A percentile compares a stretch with the other conserved stretches of the same genome.
phyloP scores from a whole-genome alignment of 257 asterid genomes.

The Capsicum baccatum region DNA sequence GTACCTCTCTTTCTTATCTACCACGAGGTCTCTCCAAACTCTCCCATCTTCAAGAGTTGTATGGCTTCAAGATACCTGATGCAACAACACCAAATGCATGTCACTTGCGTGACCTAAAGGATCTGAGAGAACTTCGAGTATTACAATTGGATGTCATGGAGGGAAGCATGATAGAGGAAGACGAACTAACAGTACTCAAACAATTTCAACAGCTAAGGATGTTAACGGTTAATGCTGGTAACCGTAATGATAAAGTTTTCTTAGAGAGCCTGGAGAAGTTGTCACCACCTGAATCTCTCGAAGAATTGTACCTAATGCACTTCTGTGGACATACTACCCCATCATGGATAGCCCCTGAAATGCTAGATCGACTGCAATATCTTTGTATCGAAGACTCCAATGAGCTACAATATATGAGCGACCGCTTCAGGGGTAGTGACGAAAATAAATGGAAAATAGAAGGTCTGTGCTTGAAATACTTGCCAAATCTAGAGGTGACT shows the following conservation, averaged over 20 bases:
- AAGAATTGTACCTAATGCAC: constrained; percentile 39
- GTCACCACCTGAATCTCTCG: constrained; percentile 24
- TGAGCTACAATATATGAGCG: background rate
- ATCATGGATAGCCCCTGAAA: constrained; percentile 37
- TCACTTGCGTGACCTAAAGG: constrained; percentile 33
- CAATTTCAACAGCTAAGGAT: constrained; percentile 29
- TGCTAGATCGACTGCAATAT: constrained; percentile 34
- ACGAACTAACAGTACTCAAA: constrained; percentile 30
- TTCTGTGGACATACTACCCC: constrained; percentile 38
- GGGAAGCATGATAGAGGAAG: constrained; percentile 35
- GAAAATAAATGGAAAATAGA: constrained; percentile 28
- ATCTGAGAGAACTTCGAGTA: constrained; percentile 33
- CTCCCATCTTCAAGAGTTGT: constrained; percentile 37
- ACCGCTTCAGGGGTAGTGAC: constrained; percentile 18
- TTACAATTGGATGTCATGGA: constrained; percentile 36
- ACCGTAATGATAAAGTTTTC: background rate
- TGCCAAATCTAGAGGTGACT: constrained; percentile 31
- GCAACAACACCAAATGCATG: constrained; percentile 13
- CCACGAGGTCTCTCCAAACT: constrained; percentile 39
- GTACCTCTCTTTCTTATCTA: constrained; percentile 30
- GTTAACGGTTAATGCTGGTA: constrained; percentile 14
- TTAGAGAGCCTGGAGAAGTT: constrained; percentile 23
- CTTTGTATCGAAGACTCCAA: constrained; percentile 39
- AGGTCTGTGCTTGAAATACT: constrained; percentile 40
- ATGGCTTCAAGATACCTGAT: constrained; percentile 39